phyloP scores from a whole-genome alignment of 2,329 filamentous ascomycete species.

The Cercospora canescens region DNA sequence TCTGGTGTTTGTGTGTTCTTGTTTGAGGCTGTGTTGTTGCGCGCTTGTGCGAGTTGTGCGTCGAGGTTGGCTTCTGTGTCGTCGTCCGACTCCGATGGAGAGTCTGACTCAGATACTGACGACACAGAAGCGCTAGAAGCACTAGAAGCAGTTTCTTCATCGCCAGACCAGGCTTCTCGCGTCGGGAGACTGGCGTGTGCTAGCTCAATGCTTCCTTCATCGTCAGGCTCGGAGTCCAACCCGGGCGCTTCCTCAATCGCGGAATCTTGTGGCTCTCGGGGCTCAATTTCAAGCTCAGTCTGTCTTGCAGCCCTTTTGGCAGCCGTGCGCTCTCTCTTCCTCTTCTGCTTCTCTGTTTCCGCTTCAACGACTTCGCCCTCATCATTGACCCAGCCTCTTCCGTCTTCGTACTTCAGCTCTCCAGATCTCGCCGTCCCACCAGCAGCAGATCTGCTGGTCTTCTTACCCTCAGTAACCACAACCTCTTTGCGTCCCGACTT shows the following conservation, averaged over 20 bases:
- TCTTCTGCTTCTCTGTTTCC: conserved; percentile 34
- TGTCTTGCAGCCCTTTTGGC: conserved; percentile 12
- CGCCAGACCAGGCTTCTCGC: conserved; percentile 14
- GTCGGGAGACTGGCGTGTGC: conserved; percentile 13
- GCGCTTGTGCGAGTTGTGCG: conserved; percentile 21
- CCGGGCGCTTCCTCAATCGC: conserved; percentile 14
- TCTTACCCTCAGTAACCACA: conserved; percentile 85
- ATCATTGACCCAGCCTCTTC: conserved; percentile 83
- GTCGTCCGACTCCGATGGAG: conserved; percentile 9
- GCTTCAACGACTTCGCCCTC: conserved; percentile 73
- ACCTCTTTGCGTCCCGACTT: conserved; percentile 59
- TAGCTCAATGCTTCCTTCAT: conserved; percentile 13
- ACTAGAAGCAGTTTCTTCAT: conserved; percentile 12
- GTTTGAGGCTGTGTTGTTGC: conserved; percentile 22
- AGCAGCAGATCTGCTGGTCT: conserved; percentile 65
- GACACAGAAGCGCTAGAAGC: conserved; percentile 13
- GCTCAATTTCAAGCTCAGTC: background rate
- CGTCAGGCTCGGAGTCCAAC: conserved; percentile 15
- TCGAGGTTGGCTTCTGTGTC: conserved; percentile 19
- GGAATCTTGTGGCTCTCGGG: background rate
- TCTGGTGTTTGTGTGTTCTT: conserved; percentile 16
- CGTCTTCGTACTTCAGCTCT: conserved; percentile 69
- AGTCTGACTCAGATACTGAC: conserved; percentile 3
- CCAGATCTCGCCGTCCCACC: conserved; percentile 45
- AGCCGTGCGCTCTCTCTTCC: conserved; percentile 34